Percentiles rank a stretch among this genome's conserved stretches.
Conservation (phyloP, 495 filamentous ascomycete species). For the Penicillium soppii region DNA sequence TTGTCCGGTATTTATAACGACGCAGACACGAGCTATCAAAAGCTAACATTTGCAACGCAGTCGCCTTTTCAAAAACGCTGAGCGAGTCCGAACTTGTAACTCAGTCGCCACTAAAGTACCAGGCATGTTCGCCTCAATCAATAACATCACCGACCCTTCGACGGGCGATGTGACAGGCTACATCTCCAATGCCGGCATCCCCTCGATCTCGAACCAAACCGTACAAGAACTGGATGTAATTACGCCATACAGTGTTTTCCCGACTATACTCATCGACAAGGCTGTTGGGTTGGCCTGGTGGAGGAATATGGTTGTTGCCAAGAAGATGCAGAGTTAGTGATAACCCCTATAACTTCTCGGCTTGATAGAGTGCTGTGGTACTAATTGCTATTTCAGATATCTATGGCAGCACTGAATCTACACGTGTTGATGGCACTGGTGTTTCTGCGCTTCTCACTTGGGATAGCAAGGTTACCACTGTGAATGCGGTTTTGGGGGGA, state of each 20-base stretch:
- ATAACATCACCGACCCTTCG: constrained; percentile 29
- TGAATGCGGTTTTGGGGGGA: constrained; percentile 30
- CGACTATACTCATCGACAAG: constrained; percentile 27
- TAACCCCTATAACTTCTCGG: neutral
- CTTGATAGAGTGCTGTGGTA: neutral
- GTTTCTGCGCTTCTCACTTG: constrained; percentile 32
- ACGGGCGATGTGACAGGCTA: constrained; percentile 30
- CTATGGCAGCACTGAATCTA: constrained; percentile 35
- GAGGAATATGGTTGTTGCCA: constrained; percentile 37
- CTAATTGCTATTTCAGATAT: constrained; percentile 18
- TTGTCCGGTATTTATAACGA: constrained; percentile 23
- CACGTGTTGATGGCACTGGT: constrained; percentile 31
- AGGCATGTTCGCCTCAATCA: constrained; percentile 39
- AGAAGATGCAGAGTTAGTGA: constrained; percentile 36
- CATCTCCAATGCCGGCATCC: constrained; percentile 34
- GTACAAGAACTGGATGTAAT: constrained; percentile 32
- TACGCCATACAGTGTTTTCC: constrained; percentile 34
- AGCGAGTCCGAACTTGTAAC: constrained; percentile 37
- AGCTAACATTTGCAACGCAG: constrained; percentile 7
- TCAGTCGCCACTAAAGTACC: constrained; percentile 25
- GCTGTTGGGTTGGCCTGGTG: constrained; percentile 36
- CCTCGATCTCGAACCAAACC: constrained; percentile 30
- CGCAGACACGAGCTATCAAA: neutral
- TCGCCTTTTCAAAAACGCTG: constrained; percentile 30
- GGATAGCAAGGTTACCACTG: constrained; percentile 39